phyloP scores from a whole-genome alignment of 108 stramenopile genomes.

The Cyclostephanos invisitatus region DNA sequence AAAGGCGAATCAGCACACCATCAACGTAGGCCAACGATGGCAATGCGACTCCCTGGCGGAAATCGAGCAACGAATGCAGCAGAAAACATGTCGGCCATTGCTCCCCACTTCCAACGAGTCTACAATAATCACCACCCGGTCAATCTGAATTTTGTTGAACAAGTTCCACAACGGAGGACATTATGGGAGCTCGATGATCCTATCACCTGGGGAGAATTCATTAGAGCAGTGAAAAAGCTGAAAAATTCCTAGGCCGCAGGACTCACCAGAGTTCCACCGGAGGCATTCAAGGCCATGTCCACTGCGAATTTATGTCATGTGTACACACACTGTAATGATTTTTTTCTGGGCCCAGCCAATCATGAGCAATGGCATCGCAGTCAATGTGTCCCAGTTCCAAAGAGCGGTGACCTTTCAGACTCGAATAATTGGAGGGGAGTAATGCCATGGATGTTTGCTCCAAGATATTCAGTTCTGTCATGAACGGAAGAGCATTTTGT shows the following conservation, averaged over 20 bases:
- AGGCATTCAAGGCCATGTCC: constrained; percentile 17
- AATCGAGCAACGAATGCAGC: background rate
- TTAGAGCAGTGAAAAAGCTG: background rate
- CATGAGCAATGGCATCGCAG: constrained; percentile 11
- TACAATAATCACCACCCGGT: no score
- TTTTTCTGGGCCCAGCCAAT: constrained; percentile 2
- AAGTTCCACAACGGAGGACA: background rate
- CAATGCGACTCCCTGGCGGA: no score
- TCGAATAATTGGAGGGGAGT: constrained; percentile 13
- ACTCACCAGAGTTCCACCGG: constrained; percentile 7
- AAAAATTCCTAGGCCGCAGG: constrained; percentile 10
- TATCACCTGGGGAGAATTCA: background rate
- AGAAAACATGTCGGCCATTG: background rate
- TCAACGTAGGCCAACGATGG: no score
- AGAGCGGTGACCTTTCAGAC: background rate
- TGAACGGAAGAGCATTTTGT: no score
- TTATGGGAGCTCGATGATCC: background rate
- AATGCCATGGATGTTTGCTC: constrained; percentile 19
- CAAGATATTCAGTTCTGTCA: constrained; percentile 18
- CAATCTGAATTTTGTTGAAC: background rate
- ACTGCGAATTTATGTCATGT: background rate
- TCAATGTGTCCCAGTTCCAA: background rate
- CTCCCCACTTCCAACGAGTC: background rate
- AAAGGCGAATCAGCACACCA: no score
- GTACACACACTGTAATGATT: background rate